A percentile compares a stretch with the other conserved stretches of the same genome.
These are phyloP conservation scores for Gardenia jasminoides DNA, from an alignment of 257 asterid genomes.

Conservation along the genomic window DNA sequence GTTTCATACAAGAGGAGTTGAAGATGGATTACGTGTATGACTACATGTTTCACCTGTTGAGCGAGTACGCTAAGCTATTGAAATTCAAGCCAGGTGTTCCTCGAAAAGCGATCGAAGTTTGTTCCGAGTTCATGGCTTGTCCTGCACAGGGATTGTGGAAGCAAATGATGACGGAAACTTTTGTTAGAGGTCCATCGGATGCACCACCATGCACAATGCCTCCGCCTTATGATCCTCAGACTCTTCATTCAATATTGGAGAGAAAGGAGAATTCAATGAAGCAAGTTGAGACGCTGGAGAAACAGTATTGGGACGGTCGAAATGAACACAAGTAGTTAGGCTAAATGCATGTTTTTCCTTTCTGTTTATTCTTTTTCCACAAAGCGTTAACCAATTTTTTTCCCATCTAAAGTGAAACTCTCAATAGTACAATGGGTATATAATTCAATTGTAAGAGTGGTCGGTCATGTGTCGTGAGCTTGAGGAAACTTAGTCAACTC, in stretches of 20 bases:
- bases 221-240: slow-evolving; percentile 55
- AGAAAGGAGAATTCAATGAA: slow-evolving; percentile 32
- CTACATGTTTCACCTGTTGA: slow-evolving; percentile 79
- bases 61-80: slow-evolving; percentile 63
- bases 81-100: slow-evolving; percentile 68
- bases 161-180: slow-evolving; percentile 57
- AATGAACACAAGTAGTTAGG: slow-evolving; percentile 28
- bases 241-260: slow-evolving; percentile 41
- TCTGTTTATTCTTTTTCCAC: no score
- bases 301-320: slow-evolving; percentile 44
- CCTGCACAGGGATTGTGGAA: slow-evolving; percentile 40
- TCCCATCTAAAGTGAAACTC: no score
- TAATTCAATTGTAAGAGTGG: no score
- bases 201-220: slow-evolving; percentile 56
- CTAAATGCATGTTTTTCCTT: no score
- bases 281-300: slow-evolving; percentile 62
- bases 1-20: slow-evolving; percentile 50
- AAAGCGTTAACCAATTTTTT: no score
- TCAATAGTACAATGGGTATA: no score
- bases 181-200: slow-evolving; percentile 41
- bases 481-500: no score
- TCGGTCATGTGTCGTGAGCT: no score
- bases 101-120: slow-evolving; percentile 50
- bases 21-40: slow-evolving; percentile 73
- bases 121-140: slow-evolving; percentile 73